phyloP scores from a whole-genome alignment of 306 rosid species.

The Rosa multiflora region DNA sequence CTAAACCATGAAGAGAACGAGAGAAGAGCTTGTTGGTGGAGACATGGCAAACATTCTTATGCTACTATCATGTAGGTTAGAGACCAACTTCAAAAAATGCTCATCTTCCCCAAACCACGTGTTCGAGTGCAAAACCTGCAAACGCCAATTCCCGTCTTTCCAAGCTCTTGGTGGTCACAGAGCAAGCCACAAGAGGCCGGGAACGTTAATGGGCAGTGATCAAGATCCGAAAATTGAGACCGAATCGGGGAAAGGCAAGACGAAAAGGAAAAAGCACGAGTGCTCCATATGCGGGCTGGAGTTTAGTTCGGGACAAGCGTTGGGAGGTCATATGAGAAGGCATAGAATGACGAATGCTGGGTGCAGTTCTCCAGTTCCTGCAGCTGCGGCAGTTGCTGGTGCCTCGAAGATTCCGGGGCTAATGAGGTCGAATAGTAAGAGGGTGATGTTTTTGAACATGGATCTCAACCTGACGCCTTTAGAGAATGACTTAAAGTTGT shows the following conservation, averaged over 20 bases:
- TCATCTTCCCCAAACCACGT: not conserved
- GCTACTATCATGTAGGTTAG: constrained; percentile 32
- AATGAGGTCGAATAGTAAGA: constrained; percentile 44
- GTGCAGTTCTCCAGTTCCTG: not conserved
- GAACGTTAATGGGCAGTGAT: not conserved
- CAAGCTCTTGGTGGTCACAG: constrained; percentile 89
- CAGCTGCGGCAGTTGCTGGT: constrained; percentile 4
- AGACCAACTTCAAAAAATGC: not conserved
- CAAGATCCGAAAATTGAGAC: constrained; percentile 15
- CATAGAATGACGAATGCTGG: constrained; percentile 28
- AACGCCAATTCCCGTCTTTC: constrained; percentile 61
- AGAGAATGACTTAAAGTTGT: constrained; percentile 61
- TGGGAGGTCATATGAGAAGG: constrained; percentile 80
- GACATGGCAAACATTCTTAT: constrained; percentile 34
- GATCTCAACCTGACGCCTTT: constrained; percentile 61
- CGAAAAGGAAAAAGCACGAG: constrained; percentile 39
- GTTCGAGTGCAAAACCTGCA: constrained; percentile 64
- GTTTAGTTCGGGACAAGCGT: constrained; percentile 67
- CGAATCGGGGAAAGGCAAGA: constrained; percentile 19
- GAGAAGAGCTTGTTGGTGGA: too few species aligned
- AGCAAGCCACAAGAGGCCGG: constrained; percentile 64
- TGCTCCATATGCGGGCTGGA: constrained; percentile 59
- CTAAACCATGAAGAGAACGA: too few species aligned
- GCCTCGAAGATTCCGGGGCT: constrained; percentile 40
- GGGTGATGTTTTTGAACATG: constrained; percentile 44